Base-by-base conservation (phyloP, 2,329 filamentous ascomycete genomes). In the Nemania abortiva region DNA sequence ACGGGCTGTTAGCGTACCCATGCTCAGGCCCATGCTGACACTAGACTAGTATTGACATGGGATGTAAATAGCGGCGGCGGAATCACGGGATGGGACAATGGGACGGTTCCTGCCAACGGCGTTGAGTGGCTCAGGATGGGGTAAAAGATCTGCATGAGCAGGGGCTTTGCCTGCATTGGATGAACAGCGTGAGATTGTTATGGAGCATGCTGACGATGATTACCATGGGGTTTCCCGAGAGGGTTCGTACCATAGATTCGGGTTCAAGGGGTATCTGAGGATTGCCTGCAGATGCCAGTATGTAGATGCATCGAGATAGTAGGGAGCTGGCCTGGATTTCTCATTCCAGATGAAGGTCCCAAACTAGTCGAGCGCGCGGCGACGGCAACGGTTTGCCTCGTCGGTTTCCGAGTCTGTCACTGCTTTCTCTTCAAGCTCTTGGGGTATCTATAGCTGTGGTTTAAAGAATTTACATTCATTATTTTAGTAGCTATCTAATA, bases 241-340 rank as follows among this genome's bases (percentile, higher is more conserved):
- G 31, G 3, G 58, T 58, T 31, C 47, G 54, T 58, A 54, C 59
- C 65, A 49, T 18, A 67, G 59, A 54, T 37, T 63, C 59, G 65
- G 65, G 60, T 58, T 47, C 27, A n/a, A 31, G 9, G 39, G 10
- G 22, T 34, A 55, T 20, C 13, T 39, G 27, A 55, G 7, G 24
- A 13, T 18, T 37, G n/a, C 5, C 42, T 50, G 47, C 45, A 50
- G 42, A 47, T 34, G 31, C 31, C 9, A 34, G 31, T 13, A 52
- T 7, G 22, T 52, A 27, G 10, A 52, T 20, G 6, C 15, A 54
- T n/a, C 27, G 10, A 20, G 11, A 37, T 5, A 54, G 7, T 29
- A 54, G 27, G 29, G 18, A 34, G 2, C 5, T 37, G 10, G 15
- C 3, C 42, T 5, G 6, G 13, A 20, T 18, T 47, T 47, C 7